phyloP scores from a whole-genome alignment of 2,329 filamentous ascomycete species.

The Rutstroemia sp. region DNA sequence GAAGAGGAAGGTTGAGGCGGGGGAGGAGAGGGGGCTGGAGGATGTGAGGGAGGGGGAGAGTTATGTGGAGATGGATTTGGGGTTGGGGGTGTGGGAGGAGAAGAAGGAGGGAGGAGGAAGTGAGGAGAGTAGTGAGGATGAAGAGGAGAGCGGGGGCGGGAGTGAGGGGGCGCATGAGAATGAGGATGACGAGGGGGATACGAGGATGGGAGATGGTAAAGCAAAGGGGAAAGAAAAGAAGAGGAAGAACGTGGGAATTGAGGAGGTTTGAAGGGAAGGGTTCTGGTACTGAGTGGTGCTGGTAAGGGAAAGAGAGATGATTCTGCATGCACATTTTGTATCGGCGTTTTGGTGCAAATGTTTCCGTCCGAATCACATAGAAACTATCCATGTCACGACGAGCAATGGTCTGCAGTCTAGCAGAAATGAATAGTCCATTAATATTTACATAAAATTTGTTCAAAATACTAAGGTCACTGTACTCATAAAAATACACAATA shows the following conservation, averaged over 20 bases:
- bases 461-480: background rate
- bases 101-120: conserved; percentile 2
- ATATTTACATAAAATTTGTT: background rate
- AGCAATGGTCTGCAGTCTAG: no score
- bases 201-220: conserved; percentile 2
- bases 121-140: background rate
- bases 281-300: no score
- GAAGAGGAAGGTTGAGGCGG: conserved; percentile 9
- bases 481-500: background rate
- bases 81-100: conserved; percentile 18
- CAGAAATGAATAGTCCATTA: background rate
- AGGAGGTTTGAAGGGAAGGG: background rate
- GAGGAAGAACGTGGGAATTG: conserved; percentile 1
- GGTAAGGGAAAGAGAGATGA: no score
- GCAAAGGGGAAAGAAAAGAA: background rate
- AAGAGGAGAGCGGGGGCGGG: background rate
- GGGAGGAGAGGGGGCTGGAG: conserved; percentile 6
- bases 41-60: conserved; percentile 12
- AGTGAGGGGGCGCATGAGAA: background rate
- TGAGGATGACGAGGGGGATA: background rate
- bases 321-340: no score
- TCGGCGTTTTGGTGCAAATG: no score
- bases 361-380: no score
- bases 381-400: no score
- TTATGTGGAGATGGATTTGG: conserved; percentile 16